Evolutionary conservation across 1,284 basidiomycete species (phyloP).

Genomic region (Ustilago trichophora): DNA sequence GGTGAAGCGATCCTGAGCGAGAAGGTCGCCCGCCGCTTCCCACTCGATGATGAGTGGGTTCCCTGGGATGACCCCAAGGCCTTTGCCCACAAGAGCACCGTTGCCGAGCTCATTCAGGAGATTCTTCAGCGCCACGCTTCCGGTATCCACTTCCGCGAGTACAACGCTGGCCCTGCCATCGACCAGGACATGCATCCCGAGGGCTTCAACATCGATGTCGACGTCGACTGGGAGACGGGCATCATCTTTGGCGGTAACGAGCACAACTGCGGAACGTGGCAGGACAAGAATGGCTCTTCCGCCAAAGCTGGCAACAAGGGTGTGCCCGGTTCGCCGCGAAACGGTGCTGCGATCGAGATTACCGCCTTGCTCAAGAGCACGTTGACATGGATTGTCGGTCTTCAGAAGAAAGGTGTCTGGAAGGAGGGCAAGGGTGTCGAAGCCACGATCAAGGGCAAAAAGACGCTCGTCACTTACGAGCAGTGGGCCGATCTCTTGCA

Average conservation of each 20-base stretch:
- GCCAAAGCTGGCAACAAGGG: slow-evolving; percentile 88
- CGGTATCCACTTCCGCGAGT: slow-evolving; percentile 92
- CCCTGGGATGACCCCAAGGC: slow-evolving; percentile 86
- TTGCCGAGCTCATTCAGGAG: slow-evolving; percentile 95
- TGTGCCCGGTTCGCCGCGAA: slow-evolving; percentile 89
- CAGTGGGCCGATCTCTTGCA: slow-evolving; percentile 90
- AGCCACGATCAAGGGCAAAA: slow-evolving; percentile 76
- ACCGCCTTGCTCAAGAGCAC: slow-evolving; percentile 92
- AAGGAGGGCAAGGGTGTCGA: slow-evolving; percentile 81
- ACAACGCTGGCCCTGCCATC: slow-evolving; percentile 93
- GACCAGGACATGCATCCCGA: slow-evolving; percentile 93
- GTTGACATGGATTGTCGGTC: slow-evolving; percentile 81
- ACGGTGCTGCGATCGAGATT: slow-evolving; percentile 95
- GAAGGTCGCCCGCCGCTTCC: slow-evolving; percentile 87
- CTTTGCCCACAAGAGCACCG: slow-evolving; percentile 68
- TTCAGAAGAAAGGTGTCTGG: slow-evolving; percentile 78
- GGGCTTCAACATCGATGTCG: slow-evolving; percentile 92
- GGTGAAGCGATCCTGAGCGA: slow-evolving; percentile 83
- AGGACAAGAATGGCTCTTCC: slow-evolving; percentile 63
- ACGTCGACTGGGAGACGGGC: slow-evolving; percentile 93
- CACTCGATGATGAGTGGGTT: slow-evolving; percentile 91
- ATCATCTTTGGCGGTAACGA: slow-evolving; percentile 85
- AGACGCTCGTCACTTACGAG: slow-evolving; percentile 81
- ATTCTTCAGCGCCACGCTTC: slow-evolving; percentile 90
- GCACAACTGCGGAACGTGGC: slow-evolving; percentile 63